Conservation (phyloP, 306 rosid species). For the peach (Prunus persica) region Prunus_persica_NCBIv2 NC_034016.1:15980501-15981000, state of each 20-base stretch:
- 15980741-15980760: background rate
- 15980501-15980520: background rate
- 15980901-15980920: background rate
- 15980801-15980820: background rate
- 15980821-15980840: background rate
- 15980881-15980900: background rate
- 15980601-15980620: background rate
- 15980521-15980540: background rate
- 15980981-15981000: constrained; percentile 57
- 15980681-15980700: background rate
- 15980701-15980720: constrained; percentile 1
- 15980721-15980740: background rate
- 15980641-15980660: background rate
- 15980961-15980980: constrained; percentile 48
- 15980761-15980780: background rate
- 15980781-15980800: background rate
- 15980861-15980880: background rate
- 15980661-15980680: background rate
- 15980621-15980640: background rate
- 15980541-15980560: background rate
- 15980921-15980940: background rate
- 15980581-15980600: background rate
- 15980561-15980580: background rate
- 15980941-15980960: background rate
- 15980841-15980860: background rate